Base-by-base conservation (phyloP, 2,329 filamentous ascomycete species). In the Alternaria sp. region DNA sequence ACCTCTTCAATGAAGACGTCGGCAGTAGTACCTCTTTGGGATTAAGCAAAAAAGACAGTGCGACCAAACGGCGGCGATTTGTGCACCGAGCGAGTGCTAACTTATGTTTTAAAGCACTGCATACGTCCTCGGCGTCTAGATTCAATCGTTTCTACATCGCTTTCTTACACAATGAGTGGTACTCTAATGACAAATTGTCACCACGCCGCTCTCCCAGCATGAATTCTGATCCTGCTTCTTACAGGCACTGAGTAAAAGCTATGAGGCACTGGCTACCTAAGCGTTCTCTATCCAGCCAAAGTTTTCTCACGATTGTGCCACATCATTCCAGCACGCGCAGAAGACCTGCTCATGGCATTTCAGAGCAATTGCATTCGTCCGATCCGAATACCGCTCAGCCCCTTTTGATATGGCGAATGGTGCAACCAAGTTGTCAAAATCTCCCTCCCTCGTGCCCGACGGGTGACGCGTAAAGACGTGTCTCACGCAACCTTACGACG, bases 371-470 rank as follows among this genome's bases (percentile, higher is more conserved):
- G 18, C 49, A 58, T 48, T 30, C 14, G 54, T 45, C 57, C 50
- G 50, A 28, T 20, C 48, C 22, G 40, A 57, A 51, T 14, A 16
- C 43, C 27, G 25, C 25, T 34, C 49, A 41, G 16, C 34, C 18
- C 6, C 27, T 22, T 28, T 18, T 12, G 44, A 18, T 53, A 40
- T 60, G 28, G 50, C 54, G 57, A 55, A 40, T 44, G 22, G 72
- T 76, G 55, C 64, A 30, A 72, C 70, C 36, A 58, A 36, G 50
- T 56, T 74, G 68, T 73, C 71, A 73, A 72, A 69, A 71, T 69
- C 69, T 65, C 55, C 27, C 28, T 55, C 41, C 48, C 50, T 60
- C 51, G 54, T 63, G 57, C 55, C 51, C 52, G 56, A 55, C 51
- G 56, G 54, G 56, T 62, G 51, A 54, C 48, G 59, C 60, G 46